A percentile compares a stretch with the other conserved stretches of the same genome.
Evolutionary conservation across 805 yeast species (phyloP).

Genomic region (Wickerhamomyces bovis): DNA sequence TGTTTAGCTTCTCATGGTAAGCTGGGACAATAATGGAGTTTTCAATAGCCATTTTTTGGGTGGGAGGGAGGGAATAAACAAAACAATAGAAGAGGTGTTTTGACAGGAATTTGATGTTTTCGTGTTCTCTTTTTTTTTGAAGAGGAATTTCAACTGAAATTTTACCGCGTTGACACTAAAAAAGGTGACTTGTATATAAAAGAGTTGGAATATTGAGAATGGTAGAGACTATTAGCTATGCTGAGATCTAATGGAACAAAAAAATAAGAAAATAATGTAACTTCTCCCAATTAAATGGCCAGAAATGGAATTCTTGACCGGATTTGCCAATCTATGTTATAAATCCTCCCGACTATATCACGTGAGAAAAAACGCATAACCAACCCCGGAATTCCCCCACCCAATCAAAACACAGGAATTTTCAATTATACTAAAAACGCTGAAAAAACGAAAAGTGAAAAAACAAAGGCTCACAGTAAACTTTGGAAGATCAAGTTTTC

Average conservation of each 20-base stretch:
- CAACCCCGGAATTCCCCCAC: background rate
- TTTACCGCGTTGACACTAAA: background rate
- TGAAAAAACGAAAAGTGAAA: slow-evolving; percentile 3
- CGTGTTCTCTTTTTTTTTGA: background rate
- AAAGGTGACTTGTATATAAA: too few species aligned
- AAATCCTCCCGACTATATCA: background rate
- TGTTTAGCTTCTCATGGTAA: slow-evolving; percentile 43
- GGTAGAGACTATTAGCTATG: too few species aligned
- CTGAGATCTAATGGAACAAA: too few species aligned
- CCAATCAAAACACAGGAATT: background rate
- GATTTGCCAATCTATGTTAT: background rate
- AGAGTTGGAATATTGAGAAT: too few species aligned
- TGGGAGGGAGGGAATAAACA: too few species aligned
- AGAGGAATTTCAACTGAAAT: background rate
- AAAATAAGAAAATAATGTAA: too few species aligned
- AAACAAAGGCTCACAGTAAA: slow-evolving; percentile 11
- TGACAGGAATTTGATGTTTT: background rate
- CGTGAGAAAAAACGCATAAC: background rate
- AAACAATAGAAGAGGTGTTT: background rate
- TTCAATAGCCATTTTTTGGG: slow-evolving; percentile 28
- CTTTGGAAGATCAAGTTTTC: slow-evolving; percentile 7
- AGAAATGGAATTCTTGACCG: background rate
- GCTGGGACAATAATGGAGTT: slow-evolving; percentile 44
- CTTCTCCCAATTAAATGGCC: too few species aligned
- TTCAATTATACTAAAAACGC: slow-evolving; percentile 1